Base-by-base conservation (phyloP, 139 green algal genomes). In the Chlamydomonas sp. region DNA sequence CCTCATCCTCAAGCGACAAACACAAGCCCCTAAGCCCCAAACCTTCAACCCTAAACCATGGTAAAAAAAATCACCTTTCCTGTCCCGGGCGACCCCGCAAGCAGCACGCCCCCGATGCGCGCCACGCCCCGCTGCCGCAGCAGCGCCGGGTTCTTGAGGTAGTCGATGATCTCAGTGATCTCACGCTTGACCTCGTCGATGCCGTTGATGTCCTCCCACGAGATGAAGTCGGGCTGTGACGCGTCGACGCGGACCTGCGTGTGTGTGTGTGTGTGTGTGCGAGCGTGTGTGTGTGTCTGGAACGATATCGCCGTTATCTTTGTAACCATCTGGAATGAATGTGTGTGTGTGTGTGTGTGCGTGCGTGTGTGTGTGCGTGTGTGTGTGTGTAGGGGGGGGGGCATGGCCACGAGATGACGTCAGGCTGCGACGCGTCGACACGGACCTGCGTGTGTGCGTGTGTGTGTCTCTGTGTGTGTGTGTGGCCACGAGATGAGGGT, bases 101-200 rank as follows among this genome's bases (percentile, higher is more conserved):
- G 75, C 77, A 87, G 73, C 49, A 87, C 75, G 26, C 81, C 81
- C 0, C 81, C 81, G 22, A 87, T 87, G 34, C 81, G 77, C 16
- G 71, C 61, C n/a, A 84, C 74, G 10, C 74, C 74, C 30, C 69
- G 36, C 24, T 68, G 49, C 26, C 72, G 54, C 64, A 84, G 74
- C 61, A 81, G 75, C 29, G 54, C 73, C 28, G 77, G 73, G 58
- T 83, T 83, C 76, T 82, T 80, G 1, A 87, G 73, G 81, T 83
- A 87, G 38, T 84, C 81, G 43, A 87, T 87, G 77, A 84, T 82
- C 73, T 87, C 81, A 59, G 54, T 73, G 61, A 86, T 83, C 75
- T 86, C 81, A 0, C 35, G 29, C 75, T 86, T 86, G 37, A 86
- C 78, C 69, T 83, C 76, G 36, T 87, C 81, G 43, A 87, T 83